Evolutionary conservation across 768 basidiomycete species (phyloP).

Genomic region (Clathrus columnatus): DNA sequence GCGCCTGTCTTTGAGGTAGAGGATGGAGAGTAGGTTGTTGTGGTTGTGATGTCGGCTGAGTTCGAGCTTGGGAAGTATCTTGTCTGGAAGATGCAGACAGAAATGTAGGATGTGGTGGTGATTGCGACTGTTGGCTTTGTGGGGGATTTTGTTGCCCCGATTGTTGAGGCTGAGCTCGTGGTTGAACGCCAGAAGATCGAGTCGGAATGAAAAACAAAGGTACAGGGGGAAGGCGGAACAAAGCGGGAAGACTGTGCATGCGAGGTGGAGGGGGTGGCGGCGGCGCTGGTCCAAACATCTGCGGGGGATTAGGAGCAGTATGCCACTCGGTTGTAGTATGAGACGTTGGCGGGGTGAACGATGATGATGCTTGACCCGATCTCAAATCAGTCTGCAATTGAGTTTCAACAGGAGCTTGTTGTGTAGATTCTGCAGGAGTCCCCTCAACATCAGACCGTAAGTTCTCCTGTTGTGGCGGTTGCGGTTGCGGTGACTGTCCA

Average conservation of each 20-base stretch:
- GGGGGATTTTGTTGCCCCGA: neutral
- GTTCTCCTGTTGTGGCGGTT: neutral
- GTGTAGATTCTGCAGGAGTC: too few relatives aligned
- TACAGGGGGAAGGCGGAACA: neutral
- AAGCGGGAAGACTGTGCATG: neutral
- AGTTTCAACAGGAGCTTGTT: too few relatives aligned
- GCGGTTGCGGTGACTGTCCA: neutral
- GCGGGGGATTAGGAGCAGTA: too few relatives aligned
- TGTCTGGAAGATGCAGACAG: too few relatives aligned
- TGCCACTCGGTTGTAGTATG: too few relatives aligned
- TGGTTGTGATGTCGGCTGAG: slow-evolving; percentile 1
- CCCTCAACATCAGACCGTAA: too few relatives aligned
- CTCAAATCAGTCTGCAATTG: too few relatives aligned
- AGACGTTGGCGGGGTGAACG: too few relatives aligned
- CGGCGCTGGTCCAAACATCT: neutral
- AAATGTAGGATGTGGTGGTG: too few relatives aligned
- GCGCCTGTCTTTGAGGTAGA: too few relatives aligned
- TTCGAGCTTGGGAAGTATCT: neutral
- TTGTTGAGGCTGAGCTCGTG: neutral
- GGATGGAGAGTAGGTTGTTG: too few relatives aligned
- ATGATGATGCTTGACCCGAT: too few relatives aligned
- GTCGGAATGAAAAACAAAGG: neutral
- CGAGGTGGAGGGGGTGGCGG: neutral
- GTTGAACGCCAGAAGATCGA: neutral
- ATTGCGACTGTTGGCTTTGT: neutral